Evolutionary conservation across 2,329 filamentous ascomycete genomes (phyloP).

Genomic region (Trichoderma sp.): DNA sequence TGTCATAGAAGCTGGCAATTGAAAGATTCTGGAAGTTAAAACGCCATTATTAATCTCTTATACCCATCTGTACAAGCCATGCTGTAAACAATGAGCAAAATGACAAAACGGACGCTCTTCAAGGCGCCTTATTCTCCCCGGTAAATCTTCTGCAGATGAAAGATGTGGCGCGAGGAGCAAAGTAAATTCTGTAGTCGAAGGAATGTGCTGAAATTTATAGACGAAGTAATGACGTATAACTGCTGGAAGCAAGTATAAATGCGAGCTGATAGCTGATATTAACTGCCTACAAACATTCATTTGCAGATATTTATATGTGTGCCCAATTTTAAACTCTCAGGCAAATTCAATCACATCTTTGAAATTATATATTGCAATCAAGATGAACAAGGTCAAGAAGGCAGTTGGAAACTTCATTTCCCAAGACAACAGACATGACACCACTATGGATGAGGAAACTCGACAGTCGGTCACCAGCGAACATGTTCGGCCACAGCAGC

Average conservation of each 20-base stretch:
- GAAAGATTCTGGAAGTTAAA: neutral
- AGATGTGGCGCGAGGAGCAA: neutral
- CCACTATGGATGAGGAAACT: constrained; percentile 66
- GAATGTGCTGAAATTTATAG: neutral
- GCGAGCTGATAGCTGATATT: neutral
- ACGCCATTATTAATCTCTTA: neutral
- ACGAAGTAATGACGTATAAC: neutral
- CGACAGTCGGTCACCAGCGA: constrained; percentile 60
- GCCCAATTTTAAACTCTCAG: neutral
- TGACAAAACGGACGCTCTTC: neutral
- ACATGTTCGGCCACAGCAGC: constrained; percentile 55
- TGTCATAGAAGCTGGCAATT: neutral
- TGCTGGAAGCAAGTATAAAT: neutral
- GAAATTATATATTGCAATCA: constrained; percentile 22
- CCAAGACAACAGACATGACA: constrained; percentile 63
- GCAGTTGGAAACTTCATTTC: constrained; percentile 59
- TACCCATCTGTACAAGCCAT: neutral
- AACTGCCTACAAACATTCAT: neutral
- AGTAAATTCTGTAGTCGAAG: neutral
- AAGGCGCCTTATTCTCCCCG: neutral
- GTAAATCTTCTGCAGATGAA: neutral
- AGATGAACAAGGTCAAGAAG: constrained; percentile 64
- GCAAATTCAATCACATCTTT: neutral
- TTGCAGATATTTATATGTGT: neutral
- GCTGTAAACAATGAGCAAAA: neutral